phyloP scores from a whole-genome alignment of 129 eudicot species.

The Saussurea involucrata region DNA sequence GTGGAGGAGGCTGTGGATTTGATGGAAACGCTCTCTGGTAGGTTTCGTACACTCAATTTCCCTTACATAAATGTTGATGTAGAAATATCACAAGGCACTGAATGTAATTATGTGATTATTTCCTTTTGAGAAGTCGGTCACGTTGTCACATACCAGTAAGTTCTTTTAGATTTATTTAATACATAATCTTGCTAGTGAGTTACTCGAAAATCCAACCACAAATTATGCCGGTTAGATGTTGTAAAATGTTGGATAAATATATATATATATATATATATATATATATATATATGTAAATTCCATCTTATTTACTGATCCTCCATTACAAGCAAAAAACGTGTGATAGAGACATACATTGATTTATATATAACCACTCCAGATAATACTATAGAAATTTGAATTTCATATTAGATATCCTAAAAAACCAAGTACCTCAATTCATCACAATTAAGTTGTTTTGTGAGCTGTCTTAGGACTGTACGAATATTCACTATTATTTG shows the following conservation, averaged over 20 bases:
- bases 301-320: not conserved
- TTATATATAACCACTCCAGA: not conserved
- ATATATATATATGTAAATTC: not conserved
- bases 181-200: not conserved
- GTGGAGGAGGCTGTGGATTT: constrained; percentile 51
- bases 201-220: not conserved
- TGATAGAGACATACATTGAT: not conserved
- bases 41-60: not conserved
- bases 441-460: not conserved
- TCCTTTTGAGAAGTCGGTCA: not conserved
- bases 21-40: constrained; percentile 64
- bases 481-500: not conserved
- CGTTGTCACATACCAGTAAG: not conserved
- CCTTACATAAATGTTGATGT: not conserved
- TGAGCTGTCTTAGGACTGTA: not conserved
- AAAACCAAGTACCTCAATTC: not conserved
- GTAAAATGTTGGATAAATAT: not conserved
- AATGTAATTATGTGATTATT: not conserved
- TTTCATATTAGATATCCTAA: not conserved
- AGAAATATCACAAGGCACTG: not conserved
- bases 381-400: not conserved
- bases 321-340: not conserved
- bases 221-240: not conserved
- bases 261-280: not conserved
- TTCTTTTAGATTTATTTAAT: not conserved